Evolutionary conservation across 495 filamentous ascomycete genomes (phyloP).

Genomic region (Apiosordaria backusii): DNA sequence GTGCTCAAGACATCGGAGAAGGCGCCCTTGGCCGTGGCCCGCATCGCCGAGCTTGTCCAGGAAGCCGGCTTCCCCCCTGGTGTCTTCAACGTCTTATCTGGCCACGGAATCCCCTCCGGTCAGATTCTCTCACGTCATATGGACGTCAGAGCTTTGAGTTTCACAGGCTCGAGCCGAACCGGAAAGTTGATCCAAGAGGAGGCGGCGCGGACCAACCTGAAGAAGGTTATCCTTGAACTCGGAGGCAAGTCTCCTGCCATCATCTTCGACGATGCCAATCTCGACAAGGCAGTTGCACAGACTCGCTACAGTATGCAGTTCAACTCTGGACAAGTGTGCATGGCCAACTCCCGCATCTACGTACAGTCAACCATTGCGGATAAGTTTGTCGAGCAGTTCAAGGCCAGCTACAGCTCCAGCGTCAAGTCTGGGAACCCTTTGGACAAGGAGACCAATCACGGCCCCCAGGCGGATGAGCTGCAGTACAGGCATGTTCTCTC

Average conservation of each 20-base stretch:
- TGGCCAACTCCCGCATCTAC: slow-evolving; percentile 74
- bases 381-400: slow-evolving; percentile 56
- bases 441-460: slow-evolving; percentile 60
- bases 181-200: slow-evolving; percentile 42
- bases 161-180: slow-evolving; percentile 54
- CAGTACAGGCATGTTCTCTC: slow-evolving; percentile 35
- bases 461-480: slow-evolving; percentile 49
- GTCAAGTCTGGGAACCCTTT: slow-evolving; percentile 60
- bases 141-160: slow-evolving; percentile 51
- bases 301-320: slow-evolving; percentile 70
- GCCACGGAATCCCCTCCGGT: slow-evolving; percentile 51
- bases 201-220: slow-evolving; percentile 51
- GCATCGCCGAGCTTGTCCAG: slow-evolving; percentile 48
- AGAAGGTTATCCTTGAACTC: slow-evolving; percentile 77
- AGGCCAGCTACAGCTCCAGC: slow-evolving; percentile 51
- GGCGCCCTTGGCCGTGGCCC: slow-evolving; percentile 71
- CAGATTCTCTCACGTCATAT: slow-evolving; percentile 50
- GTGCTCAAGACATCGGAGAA: slow-evolving; percentile 89
- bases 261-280: slow-evolving; percentile 65
- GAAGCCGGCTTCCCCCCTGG: slow-evolving; percentile 58
- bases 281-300: slow-evolving; percentile 65
- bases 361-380: slow-evolving; percentile 57
- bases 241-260: slow-evolving; percentile 76
- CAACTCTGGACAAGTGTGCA: slow-evolving; percentile 74
- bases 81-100: slow-evolving; percentile 56